These are phyloP conservation scores for Naganishia randhawae DNA, from an alignment of 768 basidiomycete species.

Conservation along the genomic window DNA sequence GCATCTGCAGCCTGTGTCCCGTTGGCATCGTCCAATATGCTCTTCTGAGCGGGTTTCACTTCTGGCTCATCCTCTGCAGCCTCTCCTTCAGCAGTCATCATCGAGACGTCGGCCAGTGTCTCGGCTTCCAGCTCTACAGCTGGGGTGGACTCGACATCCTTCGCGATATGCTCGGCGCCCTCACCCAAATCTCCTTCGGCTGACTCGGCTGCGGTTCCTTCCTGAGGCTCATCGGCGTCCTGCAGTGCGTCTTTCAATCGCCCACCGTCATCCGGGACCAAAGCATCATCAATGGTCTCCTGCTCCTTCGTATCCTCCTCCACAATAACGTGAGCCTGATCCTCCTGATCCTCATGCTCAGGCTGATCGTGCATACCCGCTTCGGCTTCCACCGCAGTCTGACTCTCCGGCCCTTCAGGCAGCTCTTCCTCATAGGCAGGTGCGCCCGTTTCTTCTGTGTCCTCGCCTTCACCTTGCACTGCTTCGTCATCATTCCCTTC, in stretches of 20 bases:
- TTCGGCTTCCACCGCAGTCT: not conserved
- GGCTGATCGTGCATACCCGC: not conserved
- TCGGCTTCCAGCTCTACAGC: constrained; percentile 27
- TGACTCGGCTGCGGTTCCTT: constrained; percentile 4
- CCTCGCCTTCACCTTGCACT: constrained; percentile 12
- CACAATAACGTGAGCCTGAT: not conserved
- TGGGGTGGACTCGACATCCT: constrained; percentile 16
- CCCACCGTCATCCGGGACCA: not conserved
- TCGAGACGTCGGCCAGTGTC: constrained; percentile 11
- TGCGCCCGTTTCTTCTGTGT: not conserved
- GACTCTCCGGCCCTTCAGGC: constrained; percentile 14
- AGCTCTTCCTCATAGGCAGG: constrained; percentile 3
- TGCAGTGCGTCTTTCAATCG: not conserved
- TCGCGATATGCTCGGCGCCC: constrained; percentile 37
- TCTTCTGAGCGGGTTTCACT: not conserved
- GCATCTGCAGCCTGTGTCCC: not conserved
- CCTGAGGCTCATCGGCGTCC: not conserved
- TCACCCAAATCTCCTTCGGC: constrained; percentile 53
- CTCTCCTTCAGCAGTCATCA: constrained; percentile 18
- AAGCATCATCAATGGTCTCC: constrained; percentile 1
- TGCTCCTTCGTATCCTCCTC: not conserved
- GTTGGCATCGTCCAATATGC: not conserved
- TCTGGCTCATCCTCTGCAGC: constrained; percentile 22
- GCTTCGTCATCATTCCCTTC: constrained; percentile 10
- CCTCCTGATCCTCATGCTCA: constrained; percentile 3